phyloP scores from a whole-genome alignment of 78 protist species.

The Dictyostelium capitatum region DNA sequence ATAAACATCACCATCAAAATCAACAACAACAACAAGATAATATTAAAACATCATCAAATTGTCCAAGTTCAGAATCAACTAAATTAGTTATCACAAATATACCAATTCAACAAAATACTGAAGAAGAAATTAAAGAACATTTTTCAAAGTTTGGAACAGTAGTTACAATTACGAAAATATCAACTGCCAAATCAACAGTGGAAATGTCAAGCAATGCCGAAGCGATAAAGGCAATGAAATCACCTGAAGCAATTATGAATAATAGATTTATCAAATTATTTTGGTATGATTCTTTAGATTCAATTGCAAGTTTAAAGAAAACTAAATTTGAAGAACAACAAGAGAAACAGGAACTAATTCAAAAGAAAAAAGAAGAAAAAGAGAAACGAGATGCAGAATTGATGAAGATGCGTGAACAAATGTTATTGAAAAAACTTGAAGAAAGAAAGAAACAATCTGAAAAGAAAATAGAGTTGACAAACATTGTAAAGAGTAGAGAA shows the following conservation, averaged over 20 bases:
- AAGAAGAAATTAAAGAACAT: constrained; percentile 47
- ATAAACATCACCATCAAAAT: neutral
- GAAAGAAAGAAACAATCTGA: constrained; percentile 22
- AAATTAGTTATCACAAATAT: constrained; percentile 50
- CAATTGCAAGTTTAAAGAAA: constrained; percentile 23
- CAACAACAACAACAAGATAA: neutral
- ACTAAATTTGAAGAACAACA: constrained; percentile 77
- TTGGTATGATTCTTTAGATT: constrained; percentile 40
- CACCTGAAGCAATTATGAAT: constrained; percentile 80
- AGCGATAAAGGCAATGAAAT: constrained; percentile 69
- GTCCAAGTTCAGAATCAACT: constrained; percentile 60
- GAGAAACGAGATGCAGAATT: constrained; percentile 29
- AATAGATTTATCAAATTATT: constrained; percentile 71
- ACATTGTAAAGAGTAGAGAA: constrained; percentile 6
- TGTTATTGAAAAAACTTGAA: constrained; percentile 20
- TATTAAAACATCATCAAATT: constrained; percentile 29
- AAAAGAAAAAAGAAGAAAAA: constrained; percentile 48
- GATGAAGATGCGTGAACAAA: constrained; percentile 25
- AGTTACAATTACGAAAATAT: constrained; percentile 26
- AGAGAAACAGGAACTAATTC: constrained; percentile 40
- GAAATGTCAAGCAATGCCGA: constrained; percentile 36
- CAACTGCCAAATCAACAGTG: constrained; percentile 13
- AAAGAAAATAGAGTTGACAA: constrained; percentile 23
- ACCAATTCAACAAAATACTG: constrained; percentile 27
- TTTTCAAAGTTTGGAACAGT: constrained; percentile 65